Evolutionary conservation across 2,329 filamentous ascomycete species (phyloP).

Genomic region (Aspergillus versicolor): DNA sequence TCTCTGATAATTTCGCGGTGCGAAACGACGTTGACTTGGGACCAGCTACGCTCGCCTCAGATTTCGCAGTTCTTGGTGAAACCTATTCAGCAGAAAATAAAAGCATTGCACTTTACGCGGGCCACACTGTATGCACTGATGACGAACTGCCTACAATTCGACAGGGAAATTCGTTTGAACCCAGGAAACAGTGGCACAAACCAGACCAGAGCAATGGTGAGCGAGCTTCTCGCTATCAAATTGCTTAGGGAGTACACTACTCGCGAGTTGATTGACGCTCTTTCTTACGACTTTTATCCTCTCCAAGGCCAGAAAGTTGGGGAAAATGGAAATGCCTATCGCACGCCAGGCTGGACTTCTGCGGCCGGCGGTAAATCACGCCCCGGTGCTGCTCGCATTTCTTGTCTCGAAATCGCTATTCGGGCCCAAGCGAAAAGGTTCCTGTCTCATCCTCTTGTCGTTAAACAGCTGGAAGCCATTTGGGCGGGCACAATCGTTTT

Average conservation of each 20-base stretch:
- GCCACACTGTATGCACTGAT: constrained; percentile 87
- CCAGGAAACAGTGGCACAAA: constrained; percentile 82
- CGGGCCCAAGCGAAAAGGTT: constrained; percentile 90
- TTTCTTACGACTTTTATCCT: constrained; percentile 94
- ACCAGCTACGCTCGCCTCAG: constrained; percentile 91
- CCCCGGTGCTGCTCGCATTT: constrained; percentile 71
- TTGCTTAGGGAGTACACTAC: constrained; percentile 86
- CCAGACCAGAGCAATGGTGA: constrained; percentile 80
- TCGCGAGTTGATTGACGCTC: constrained; percentile 84
- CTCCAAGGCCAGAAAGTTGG: constrained; percentile 71
- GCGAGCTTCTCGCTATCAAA: constrained; percentile 87
- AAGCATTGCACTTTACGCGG: constrained; percentile 76
- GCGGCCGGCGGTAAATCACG: constrained; percentile 46
- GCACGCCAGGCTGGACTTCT: constrained; percentile 34
- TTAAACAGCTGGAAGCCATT: constrained; percentile 93
- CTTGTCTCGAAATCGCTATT: constrained; percentile 89
- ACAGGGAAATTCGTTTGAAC: constrained; percentile 78
- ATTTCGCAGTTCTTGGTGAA: constrained; percentile 95
- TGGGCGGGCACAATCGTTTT: constrained; percentile 97
- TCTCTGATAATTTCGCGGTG: constrained; percentile 79
- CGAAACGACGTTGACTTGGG: constrained; percentile 91
- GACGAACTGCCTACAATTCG: constrained; percentile 91
- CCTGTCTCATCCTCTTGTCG: constrained; percentile 83
- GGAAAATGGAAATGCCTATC: constrained; percentile 34
- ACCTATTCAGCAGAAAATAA: constrained; percentile 89